These are phyloP conservation scores for Anthostomella pinea DNA, from an alignment of 2,329 filamentous ascomycete species.

Conservation along the genomic window DNA sequence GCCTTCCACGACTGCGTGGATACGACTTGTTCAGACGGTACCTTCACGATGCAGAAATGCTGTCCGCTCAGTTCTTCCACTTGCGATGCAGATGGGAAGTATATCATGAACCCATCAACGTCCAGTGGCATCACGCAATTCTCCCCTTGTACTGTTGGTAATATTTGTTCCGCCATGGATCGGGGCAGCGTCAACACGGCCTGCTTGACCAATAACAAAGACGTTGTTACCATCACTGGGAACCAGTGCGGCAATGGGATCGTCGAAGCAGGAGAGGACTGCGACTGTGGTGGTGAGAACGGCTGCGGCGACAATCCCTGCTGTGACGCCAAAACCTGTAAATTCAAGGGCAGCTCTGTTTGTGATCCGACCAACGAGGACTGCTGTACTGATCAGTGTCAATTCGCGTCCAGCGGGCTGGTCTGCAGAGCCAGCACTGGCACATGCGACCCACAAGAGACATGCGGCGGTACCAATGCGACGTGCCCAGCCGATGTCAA, in stretches of 20 bases:
- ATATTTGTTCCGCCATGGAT: slow-evolving; percentile 84
- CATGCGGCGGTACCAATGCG: slow-evolving; percentile 69
- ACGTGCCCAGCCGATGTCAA: slow-evolving; percentile 73
- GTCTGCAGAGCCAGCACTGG: slow-evolving; percentile 81
- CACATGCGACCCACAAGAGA: slow-evolving; percentile 80
- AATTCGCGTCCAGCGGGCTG: slow-evolving; percentile 63
- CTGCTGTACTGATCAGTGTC: slow-evolving; percentile 68
- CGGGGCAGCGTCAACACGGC: slow-evolving; percentile 70
- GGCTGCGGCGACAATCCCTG: slow-evolving; percentile 75
- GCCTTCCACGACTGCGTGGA: slow-evolving; percentile 89
- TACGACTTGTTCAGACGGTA: slow-evolving; percentile 62
- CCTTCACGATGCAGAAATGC: slow-evolving; percentile 56
- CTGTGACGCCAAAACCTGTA: slow-evolving; percentile 84
- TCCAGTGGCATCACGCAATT: slow-evolving; percentile 70
- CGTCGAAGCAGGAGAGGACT: slow-evolving; percentile 90
- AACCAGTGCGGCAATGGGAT: slow-evolving; percentile 95
- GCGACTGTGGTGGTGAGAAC: slow-evolving; percentile 80
- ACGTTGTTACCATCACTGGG: slow-evolving; percentile 76
- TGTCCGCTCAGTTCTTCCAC: slow-evolving; percentile 68
- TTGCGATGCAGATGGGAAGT: slow-evolving; percentile 76
- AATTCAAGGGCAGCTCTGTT: slow-evolving; percentile 69
- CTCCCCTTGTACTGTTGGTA: slow-evolving; percentile 85
- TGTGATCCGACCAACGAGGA: slow-evolving; percentile 83
- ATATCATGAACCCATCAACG: slow-evolving; percentile 96
- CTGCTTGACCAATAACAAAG: slow-evolving; percentile 83